A percentile compares a stretch with the other conserved stretches of the same genome.
Evolutionary conservation across 2,329 filamentous ascomycete genomes (phyloP).

Genomic region (Nannizziopsis arthrosporioides): DNA sequence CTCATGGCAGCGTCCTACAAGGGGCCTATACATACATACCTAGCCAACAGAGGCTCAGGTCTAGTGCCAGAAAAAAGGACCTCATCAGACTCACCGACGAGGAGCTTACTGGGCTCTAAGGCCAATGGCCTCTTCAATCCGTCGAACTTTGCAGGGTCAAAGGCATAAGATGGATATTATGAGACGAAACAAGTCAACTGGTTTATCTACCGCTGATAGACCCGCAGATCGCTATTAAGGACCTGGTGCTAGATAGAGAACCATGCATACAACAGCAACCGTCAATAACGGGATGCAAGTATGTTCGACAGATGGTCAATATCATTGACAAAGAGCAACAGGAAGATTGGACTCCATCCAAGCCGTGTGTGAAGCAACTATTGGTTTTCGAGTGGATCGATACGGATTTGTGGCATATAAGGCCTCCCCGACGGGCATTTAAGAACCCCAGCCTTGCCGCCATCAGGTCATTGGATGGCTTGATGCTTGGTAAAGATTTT

Average conservation of each 20-base stretch:
- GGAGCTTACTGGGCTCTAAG: too few relatives aligned
- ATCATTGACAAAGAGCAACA: slow-evolving; percentile 11
- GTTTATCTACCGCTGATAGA: background rate
- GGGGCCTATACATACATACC: too few relatives aligned
- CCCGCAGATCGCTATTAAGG: slow-evolving; percentile 12
- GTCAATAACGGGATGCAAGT: slow-evolving; percentile 10
- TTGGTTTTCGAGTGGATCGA: slow-evolving; percentile 15
- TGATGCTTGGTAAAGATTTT: slow-evolving; percentile 13
- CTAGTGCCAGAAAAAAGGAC: too few relatives aligned
- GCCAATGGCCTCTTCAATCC: slow-evolving; percentile 9
- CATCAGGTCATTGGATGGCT: slow-evolving; percentile 12
- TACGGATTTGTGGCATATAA: slow-evolving; percentile 12
- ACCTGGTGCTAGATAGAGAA: slow-evolving; percentile 10
- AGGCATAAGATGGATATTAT: slow-evolving; percentile 3
- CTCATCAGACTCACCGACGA: too few relatives aligned
- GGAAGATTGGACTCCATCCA: slow-evolving; percentile 12
- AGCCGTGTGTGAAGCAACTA: slow-evolving; percentile 8
- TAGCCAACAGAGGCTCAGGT: too few relatives aligned
- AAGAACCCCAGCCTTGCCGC: slow-evolving; percentile 12
- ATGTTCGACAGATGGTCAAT: slow-evolving; percentile 11
- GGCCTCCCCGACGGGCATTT: slow-evolving; percentile 11
- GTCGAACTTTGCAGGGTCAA: slow-evolving; percentile 10
- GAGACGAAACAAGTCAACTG: background rate
- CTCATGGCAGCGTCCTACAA: too few relatives aligned
- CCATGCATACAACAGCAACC: slow-evolving; percentile 12